Conservation (phyloP, 2,329 filamentous ascomycete genomes). For the Diaporthe citri region DNA sequence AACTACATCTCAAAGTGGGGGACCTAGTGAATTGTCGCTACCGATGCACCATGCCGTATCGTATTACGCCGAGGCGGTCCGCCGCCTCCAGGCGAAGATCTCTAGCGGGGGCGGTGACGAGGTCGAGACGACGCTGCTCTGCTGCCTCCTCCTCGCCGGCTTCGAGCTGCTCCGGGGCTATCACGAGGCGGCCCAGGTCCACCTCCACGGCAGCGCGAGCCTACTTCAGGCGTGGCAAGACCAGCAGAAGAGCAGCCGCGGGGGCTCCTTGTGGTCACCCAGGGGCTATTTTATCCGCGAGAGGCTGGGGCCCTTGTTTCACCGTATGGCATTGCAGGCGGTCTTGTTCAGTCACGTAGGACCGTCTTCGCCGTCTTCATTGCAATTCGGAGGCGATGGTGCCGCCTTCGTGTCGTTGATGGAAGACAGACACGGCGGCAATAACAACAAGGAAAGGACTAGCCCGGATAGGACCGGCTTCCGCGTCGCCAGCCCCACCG, state of each 20-base stretch:
- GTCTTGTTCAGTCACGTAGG: neutral
- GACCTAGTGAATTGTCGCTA: neutral
- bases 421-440: too few relatives aligned
- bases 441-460: neutral
- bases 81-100: neutral
- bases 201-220: neutral
- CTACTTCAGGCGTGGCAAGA: neutral
- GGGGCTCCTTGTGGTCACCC: neutral
- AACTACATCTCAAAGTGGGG: neutral
- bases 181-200: neutral
- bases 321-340: neutral
- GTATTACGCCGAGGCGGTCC: neutral
- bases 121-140: neutral
- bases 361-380: neutral
- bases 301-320: neutral
- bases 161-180: neutral
- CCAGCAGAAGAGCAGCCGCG: neutral
- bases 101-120: neutral
- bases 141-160: neutral
- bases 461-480: rapidly evolving
- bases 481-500: neutral
- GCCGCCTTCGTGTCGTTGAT: neutral
- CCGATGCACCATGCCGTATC: neutral
- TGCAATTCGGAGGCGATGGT: neutral
- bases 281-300: neutral